A percentile compares a stretch with the other conserved stretches of the same genome.
phyloP scores from a whole-genome alignment of 352 stramenopile genomes.

The Halophytophthora batemanensis region DNA sequence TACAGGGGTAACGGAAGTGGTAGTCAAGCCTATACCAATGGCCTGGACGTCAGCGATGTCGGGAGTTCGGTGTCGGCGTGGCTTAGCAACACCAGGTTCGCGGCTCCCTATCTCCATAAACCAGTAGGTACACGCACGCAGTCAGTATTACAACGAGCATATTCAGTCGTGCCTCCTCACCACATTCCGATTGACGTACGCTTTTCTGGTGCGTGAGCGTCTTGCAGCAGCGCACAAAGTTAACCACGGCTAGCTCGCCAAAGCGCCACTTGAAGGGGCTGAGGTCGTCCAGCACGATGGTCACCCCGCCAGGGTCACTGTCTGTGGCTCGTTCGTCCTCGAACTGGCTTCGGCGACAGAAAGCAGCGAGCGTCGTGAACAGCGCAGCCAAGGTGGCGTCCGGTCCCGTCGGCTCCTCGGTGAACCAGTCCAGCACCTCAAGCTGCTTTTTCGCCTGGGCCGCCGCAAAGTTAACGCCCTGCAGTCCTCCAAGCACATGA shows the following conservation, averaged over 20 bases:
- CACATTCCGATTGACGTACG: slow-evolving; percentile 12
- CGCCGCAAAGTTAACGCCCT: slow-evolving; percentile 54
- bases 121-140: neutral
- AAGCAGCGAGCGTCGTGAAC: slow-evolving; percentile 31
- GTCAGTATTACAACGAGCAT: slow-evolving; percentile 3
- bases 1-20: neutral
- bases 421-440: slow-evolving; percentile 40
- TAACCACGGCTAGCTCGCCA: slow-evolving; percentile 32
- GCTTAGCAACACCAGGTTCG: slow-evolving; percentile 56
- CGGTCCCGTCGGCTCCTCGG: slow-evolving; percentile 4
- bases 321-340: neutral
- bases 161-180: neutral
- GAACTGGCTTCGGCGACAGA: neutral
- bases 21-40: slow-evolving; percentile 8
- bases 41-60: slow-evolving; percentile 4
- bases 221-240: slow-evolving; percentile 67
- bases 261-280: slow-evolving; percentile 61
- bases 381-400: slow-evolving; percentile 17
- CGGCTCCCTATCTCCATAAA: slow-evolving; percentile 23
- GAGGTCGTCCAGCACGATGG: slow-evolving; percentile 65
- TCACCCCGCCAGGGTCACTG: slow-evolving; percentile 14
- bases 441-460: slow-evolving; percentile 35
- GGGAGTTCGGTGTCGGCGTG: slow-evolving; percentile 47
- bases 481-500: neutral
- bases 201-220: slow-evolving; percentile 49